Evolutionary conservation across 768 basidiomycete genomes (phyloP), one percentile per base, ranked within the genome.

Genomic region (Termitomyces sp.): DNA sequence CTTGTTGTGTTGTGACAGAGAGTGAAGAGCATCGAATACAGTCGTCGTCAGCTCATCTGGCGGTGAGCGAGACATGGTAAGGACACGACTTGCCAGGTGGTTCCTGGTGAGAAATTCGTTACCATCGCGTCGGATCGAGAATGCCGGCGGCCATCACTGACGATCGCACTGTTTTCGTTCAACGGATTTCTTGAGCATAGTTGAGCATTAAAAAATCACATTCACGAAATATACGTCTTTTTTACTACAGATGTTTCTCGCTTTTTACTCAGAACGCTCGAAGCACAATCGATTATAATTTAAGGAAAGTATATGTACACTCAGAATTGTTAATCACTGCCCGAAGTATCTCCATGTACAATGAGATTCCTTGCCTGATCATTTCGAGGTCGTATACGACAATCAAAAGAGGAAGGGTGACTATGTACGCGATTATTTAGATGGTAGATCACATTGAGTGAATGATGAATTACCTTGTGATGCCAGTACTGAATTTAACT

Each of bases 41-140:
- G 78, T 79, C 3, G 74, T 71, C 13, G 79, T 81, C 56, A 83
- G 75, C 62, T 81, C 80, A 66, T 83, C 80, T 53, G 68, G 70
- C 23, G 70, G 64, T 25, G 63, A 35, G 42, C 64, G 58, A 39
- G 68, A 60, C 60, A 66, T 56, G 35, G 60, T 27, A 3, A 38
- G 16, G 35, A 48, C 40, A 36, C 47, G 3, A 49, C 18, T 23
- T 25, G 10, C 9, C 27, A n/a, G 22, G 4, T 5, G 22, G 12
- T n/a, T 32, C 31, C 20, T 11, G 9, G 33, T 35, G 22, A 23
- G 22, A 48, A 35, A 15, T 29, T 20, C 5, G 13, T 47, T 23
- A 45, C 41, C 18, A 32, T 32, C 45, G 18, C 29, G n/a, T 45
- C 27, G n/a, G 43, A 9, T 45, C 44, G n/a, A 33, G 45, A 11